Evolutionary conservation across 2,329 filamentous ascomycete species (phyloP).

Genomic region (Epichloe sp.): DNA sequence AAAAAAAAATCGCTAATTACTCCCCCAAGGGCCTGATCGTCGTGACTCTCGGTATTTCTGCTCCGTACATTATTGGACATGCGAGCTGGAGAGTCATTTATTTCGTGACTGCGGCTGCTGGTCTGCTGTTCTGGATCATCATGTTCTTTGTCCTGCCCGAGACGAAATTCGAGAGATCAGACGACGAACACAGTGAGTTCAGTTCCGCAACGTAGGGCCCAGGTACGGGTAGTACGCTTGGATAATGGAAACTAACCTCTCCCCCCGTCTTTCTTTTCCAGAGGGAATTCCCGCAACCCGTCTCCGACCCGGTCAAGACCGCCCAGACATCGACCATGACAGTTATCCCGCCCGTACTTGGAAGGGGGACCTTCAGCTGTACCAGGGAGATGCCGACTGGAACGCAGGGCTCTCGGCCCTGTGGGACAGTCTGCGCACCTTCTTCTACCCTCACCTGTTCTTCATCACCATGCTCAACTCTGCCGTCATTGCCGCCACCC

Average conservation of each 20-base stretch:
- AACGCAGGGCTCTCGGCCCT: neutral
- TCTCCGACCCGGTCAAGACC: neutral
- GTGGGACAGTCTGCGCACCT: constrained; percentile 1
- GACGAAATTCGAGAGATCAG: neutral
- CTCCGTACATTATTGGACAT: constrained; percentile 1
- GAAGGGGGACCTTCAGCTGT: neutral
- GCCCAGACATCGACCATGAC: neutral
- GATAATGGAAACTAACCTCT: no score
- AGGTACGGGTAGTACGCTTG: no score
- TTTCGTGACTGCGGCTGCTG: neutral
- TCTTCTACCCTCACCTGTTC: constrained; percentile 2
- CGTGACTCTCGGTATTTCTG: neutral
- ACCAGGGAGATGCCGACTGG: neutral
- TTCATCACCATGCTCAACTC: constrained; percentile 4
- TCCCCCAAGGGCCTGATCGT: neutral
- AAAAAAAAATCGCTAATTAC: neutral
- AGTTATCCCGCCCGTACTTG: neutral
- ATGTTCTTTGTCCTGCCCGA: constrained; percentile 2
- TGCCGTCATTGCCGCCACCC: constrained; percentile 1
- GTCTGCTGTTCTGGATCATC: neutral
- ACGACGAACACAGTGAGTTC: neutral
- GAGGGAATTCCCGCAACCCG: neutral
- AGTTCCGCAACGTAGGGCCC: no score
- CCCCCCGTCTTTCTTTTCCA: neutral
- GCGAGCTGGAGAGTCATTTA: constrained; percentile 2